phyloP scores from a whole-genome alignment of 768 basidiomycete species.

The Tylopilus plumbeoviolaceoides region DNA sequence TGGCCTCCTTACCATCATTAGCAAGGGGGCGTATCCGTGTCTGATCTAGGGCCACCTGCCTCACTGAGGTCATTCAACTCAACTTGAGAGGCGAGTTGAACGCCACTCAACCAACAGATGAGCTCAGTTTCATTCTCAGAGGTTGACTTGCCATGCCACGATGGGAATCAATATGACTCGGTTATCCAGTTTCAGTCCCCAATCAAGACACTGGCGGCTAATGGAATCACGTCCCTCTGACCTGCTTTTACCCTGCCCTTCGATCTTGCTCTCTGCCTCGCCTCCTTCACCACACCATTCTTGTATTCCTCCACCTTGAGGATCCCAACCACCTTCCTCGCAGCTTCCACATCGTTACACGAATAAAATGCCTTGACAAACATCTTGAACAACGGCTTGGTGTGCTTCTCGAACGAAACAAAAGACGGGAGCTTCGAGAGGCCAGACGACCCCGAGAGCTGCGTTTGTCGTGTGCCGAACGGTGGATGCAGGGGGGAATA shows the following conservation, averaged over 20 bases:
- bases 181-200: too few species aligned
- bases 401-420: constrained; percentile 54
- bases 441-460: constrained; percentile 14
- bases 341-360: constrained; percentile 51
- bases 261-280: constrained; percentile 17
- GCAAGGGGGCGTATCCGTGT: not conserved
- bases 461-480: constrained; percentile 37
- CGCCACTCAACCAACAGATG: too few species aligned
- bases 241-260: constrained; percentile 18
- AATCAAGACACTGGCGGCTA: constrained; percentile 5
- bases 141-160: not conserved
- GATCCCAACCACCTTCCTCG: constrained; percentile 50
- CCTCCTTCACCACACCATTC: constrained; percentile 7
- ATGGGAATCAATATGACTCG: too few species aligned
- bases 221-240: not conserved
- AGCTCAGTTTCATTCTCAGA: not conserved
- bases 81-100: too few species aligned
- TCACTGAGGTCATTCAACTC: too few species aligned
- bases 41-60: not conserved
- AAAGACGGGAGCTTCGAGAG: constrained; percentile 38
- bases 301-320: constrained; percentile 40
- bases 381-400: constrained; percentile 69
- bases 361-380: constrained; percentile 63
- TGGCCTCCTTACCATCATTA: not conserved
- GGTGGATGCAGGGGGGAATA: constrained; percentile 36